Conservation (phyloP, 2,329 filamentous ascomycete genomes). For the Trichoderma oligosporum region DNA sequence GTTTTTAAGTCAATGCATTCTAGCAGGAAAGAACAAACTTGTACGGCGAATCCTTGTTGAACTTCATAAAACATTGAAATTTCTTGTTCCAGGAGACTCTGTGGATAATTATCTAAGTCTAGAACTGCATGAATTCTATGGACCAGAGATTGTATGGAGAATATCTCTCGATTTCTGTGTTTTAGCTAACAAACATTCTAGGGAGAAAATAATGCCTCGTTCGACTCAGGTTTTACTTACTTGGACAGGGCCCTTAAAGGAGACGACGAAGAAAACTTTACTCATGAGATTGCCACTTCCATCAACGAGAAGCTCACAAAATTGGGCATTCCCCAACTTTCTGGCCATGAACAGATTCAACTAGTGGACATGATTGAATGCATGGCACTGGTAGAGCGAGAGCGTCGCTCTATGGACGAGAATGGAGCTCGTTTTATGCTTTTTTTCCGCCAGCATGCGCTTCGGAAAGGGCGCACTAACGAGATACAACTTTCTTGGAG, state of each 20-base stretch:
- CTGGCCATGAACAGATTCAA: constrained; percentile 81
- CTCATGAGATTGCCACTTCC: constrained; percentile 63
- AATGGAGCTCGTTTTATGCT: constrained; percentile 85
- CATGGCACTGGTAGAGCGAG: constrained; percentile 76
- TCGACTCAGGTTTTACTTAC: not conserved
- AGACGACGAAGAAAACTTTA: constrained; percentile 50
- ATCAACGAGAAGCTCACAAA: constrained; percentile 75
- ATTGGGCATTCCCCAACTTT: constrained; percentile 73
- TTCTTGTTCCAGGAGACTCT: constrained; percentile 73
- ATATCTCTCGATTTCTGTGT: not conserved
- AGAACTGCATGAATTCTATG: constrained; percentile 57
- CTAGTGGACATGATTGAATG: constrained; percentile 82
- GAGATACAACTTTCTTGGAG: constrained; percentile 68
- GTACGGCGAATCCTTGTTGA: constrained; percentile 70
- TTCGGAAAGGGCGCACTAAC: constrained; percentile 62
- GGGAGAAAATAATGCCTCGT: not conserved
- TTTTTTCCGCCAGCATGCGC: constrained; percentile 77
- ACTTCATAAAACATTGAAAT: constrained; percentile 74
- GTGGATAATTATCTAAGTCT: constrained; percentile 75
- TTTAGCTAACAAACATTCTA: not conserved
- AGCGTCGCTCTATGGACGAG: constrained; percentile 83
- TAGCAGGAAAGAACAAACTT: constrained; percentile 69
- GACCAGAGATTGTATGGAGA: not conserved
- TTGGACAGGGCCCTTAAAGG: not conserved
- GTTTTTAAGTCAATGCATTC: constrained; percentile 79